A percentile compares a stretch with the other conserved stretches of the same genome.
phyloP scores from a whole-genome alignment of 2,329 filamentous ascomycete species.

The Chaetomiaceae sp. region DNA sequence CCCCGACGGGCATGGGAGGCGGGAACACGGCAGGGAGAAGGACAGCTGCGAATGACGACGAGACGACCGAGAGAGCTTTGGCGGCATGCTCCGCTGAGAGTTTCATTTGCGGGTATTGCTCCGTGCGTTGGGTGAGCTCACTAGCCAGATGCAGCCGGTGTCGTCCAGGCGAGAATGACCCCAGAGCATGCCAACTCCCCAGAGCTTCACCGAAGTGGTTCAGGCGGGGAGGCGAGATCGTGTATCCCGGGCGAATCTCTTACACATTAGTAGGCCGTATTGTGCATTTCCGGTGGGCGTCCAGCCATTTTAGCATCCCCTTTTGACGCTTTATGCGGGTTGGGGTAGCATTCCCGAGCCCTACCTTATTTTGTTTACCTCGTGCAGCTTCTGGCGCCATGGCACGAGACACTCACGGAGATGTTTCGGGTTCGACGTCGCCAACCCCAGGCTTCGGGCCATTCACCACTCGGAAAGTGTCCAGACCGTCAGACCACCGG shows the following conservation, averaged over 20 bases:
- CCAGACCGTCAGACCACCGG: not conserved
- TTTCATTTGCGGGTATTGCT: no score
- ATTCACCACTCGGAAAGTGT: no score
- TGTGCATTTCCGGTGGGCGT: conserved; percentile 4
- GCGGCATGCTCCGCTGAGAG: not conserved
- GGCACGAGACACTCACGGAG: not conserved
- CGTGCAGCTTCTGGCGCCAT: not conserved
- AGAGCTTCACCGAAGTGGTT: not conserved
- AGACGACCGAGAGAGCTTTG: not conserved
- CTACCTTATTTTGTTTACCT: not conserved
- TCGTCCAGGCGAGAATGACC: no score
- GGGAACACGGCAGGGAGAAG: not conserved
- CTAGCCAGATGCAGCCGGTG: no score
- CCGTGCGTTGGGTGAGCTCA: no score
- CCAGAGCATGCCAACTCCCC: no score
- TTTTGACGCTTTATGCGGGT: no score
- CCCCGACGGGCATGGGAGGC: not conserved
- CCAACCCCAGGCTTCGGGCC: not conserved
- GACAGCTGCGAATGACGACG: not conserved
- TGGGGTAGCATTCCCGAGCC: not conserved
- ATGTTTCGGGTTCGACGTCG: conserved; percentile 1
- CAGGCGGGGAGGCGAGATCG: not conserved
- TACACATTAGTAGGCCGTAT: not conserved
- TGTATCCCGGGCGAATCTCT: not conserved
- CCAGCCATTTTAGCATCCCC: no score